These are phyloP conservation scores for Pholiota conissans DNA, from an alignment of 768 basidiomycete species.

Conservation along the genomic window DNA sequence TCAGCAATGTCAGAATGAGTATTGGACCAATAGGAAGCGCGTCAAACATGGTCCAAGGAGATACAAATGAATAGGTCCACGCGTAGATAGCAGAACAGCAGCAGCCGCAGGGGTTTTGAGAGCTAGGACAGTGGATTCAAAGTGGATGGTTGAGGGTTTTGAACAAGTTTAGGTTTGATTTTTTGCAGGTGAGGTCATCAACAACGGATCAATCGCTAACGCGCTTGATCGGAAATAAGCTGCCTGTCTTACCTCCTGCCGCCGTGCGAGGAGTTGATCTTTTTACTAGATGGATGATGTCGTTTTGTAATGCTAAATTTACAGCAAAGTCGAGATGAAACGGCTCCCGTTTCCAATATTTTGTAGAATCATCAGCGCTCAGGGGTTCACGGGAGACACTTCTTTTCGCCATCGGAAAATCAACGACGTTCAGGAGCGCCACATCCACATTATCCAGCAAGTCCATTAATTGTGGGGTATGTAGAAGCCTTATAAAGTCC, in stretches of 20 bases:
- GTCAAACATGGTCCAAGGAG: not conserved
- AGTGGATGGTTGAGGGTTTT: not conserved
- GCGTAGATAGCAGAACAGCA: not conserved
- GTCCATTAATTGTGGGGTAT: not conserved
- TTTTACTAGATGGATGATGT: too few species aligned
- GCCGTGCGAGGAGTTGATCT: not conserved
- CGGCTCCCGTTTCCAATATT: too few species aligned
- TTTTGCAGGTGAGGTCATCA: not conserved
- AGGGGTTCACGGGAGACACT: too few species aligned
- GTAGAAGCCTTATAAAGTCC: not conserved
- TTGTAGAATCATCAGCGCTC: too few species aligned
- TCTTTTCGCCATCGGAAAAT: too few species aligned
- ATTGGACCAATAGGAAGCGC: not conserved
- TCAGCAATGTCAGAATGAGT: not conserved
- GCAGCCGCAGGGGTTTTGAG: not conserved
- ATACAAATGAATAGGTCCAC: not conserved
- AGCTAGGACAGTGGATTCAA: not conserved
- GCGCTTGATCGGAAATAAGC: not conserved
- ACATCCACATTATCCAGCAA: too few species aligned
- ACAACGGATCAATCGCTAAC: not conserved
- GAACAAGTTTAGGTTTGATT: not conserved
- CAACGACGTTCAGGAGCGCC: too few species aligned
- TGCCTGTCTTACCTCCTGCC: too few species aligned
- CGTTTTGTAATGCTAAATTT: too few species aligned
- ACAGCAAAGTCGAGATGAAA: too few species aligned